Conservation (phyloP, 192 early-diverging fungal species). For the Powellomyces hirtus region DNA sequence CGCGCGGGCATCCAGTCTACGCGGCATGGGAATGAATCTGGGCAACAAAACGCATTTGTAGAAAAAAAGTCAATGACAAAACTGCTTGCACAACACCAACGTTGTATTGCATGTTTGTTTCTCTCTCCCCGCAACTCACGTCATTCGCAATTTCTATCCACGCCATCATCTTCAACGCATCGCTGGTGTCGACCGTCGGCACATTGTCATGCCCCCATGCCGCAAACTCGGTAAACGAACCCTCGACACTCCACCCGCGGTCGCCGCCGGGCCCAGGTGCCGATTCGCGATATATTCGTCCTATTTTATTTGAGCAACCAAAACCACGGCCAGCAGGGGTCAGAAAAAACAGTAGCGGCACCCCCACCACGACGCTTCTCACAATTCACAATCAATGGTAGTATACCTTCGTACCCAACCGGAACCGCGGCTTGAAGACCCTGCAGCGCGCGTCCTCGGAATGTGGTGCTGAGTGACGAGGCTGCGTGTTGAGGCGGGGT, state of each 20-base stretch:
- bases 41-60: too few species aligned
- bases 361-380: background rate
- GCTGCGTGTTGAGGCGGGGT: too few species aligned
- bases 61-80: too few species aligned
- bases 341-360: background rate
- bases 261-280: background rate
- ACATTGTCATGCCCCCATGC: slow-evolving; percentile 32
- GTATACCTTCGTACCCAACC: slow-evolving; percentile 21
- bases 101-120: too few species aligned
- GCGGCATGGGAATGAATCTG: too few species aligned
- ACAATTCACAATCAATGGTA: too few species aligned
- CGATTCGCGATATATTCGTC: background rate
- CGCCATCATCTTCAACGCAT: slow-evolving; percentile 18
- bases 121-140: too few species aligned
- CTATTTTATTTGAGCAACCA: background rate
- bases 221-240: slow-evolving; percentile 15
- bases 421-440: slow-evolving; percentile 15
- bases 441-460: slow-evolving; percentile 32
- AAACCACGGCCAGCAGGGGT: background rate
- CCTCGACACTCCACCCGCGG: background rate
- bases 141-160: slow-evolving; percentile 27
- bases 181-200: slow-evolving; percentile 1
- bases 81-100: too few species aligned
- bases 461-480: slow-evolving; percentile 7
- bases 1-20: too few species aligned